phyloP scores from a whole-genome alignment of 805 yeast genomes.

The Lipomyces kockii region DNA sequence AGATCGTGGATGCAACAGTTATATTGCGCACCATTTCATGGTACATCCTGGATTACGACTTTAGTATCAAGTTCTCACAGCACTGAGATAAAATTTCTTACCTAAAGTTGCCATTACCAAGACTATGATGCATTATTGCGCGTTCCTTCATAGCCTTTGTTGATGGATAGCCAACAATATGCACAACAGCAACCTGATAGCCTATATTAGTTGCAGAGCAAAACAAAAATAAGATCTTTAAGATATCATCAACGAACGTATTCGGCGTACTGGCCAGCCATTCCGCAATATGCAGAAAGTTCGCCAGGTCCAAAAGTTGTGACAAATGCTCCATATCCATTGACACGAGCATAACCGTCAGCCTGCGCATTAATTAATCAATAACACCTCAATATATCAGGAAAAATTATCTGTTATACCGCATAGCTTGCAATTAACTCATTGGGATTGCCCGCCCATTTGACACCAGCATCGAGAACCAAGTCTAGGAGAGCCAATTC shows the following conservation, averaged over 20 bases:
- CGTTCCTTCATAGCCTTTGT: conserved; percentile 72
- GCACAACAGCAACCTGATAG: conserved; percentile 60
- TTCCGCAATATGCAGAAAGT: conserved; percentile 50
- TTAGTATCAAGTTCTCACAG: too few relatives aligned
- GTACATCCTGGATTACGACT: conserved; percentile 66
- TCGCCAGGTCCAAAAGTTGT: not conserved
- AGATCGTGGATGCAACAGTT: conserved; percentile 65
- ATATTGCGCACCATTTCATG: conserved; percentile 77
- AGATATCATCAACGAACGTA: conserved; percentile 54
- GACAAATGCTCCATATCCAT: not conserved
- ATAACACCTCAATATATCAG: too few relatives aligned
- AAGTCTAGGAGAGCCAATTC: not conserved
- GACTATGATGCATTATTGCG: conserved; percentile 77
- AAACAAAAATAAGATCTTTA: too few relatives aligned
- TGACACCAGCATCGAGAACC: not conserved
- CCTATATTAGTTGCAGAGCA: not conserved
- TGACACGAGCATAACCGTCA: not conserved
- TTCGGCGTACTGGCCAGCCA: conserved; percentile 88
- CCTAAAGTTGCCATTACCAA: conserved; percentile 71
- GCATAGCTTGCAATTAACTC: not conserved
- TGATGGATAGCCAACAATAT: conserved; percentile 86
- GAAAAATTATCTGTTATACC: too few relatives aligned
- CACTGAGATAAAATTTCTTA: not conserved
- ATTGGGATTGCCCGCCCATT: not conserved
- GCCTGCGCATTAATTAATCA: not conserved